These are phyloP conservation scores for Scheffersomyces illinoinensis DNA, from an alignment of 1,139 yeast genomes.

Conservation along the genomic window DNA sequence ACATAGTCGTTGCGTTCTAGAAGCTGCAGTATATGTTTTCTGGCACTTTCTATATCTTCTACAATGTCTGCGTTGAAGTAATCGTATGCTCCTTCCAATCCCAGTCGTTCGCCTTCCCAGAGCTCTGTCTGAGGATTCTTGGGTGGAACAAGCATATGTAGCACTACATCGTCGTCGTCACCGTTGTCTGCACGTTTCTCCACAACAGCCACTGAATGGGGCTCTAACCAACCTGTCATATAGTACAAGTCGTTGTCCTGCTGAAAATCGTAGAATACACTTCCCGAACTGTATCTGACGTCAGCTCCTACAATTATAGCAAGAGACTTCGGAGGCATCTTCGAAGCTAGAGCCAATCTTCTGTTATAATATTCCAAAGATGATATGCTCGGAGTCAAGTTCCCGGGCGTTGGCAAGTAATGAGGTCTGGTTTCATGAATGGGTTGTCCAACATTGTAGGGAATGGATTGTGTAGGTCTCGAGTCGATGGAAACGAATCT, in stretches of 20 bases:
- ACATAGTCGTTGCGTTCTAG: constrained; percentile 49
- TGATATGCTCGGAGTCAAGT: constrained; percentile 84
- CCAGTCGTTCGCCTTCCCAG: constrained; percentile 96
- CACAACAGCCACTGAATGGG: constrained; percentile 74
- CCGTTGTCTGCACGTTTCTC: constrained; percentile 56
- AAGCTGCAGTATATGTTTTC: constrained; percentile 45
- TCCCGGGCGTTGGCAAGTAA: constrained; percentile 68
- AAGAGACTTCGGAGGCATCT: constrained; percentile 63
- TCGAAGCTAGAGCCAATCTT: constrained; percentile 55
- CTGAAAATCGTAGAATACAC: constrained; percentile 88
- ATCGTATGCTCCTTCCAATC: constrained; percentile 77
- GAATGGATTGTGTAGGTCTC: constrained; percentile 5
- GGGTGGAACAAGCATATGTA: constrained; percentile 88
- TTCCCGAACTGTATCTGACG: constrained; percentile 79
- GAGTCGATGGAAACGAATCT: background rate
- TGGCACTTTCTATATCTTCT: constrained; percentile 47
- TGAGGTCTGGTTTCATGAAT: constrained; percentile 80
- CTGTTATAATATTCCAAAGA: constrained; percentile 81
- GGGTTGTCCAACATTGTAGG: constrained; percentile 74
- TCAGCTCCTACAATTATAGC: constrained; percentile 76
- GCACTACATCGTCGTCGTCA: constrained; percentile 51
- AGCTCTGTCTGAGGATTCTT: constrained; percentile 73
- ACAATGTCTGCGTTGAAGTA: constrained; percentile 86
- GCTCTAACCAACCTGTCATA: constrained; percentile 92
- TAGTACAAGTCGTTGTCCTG: constrained; percentile 89